A percentile compares a stretch with the other conserved stretches of the same genome.
Conservation (phyloP, 169 alveolate species). For the Cystoisospora suis region DNA sequence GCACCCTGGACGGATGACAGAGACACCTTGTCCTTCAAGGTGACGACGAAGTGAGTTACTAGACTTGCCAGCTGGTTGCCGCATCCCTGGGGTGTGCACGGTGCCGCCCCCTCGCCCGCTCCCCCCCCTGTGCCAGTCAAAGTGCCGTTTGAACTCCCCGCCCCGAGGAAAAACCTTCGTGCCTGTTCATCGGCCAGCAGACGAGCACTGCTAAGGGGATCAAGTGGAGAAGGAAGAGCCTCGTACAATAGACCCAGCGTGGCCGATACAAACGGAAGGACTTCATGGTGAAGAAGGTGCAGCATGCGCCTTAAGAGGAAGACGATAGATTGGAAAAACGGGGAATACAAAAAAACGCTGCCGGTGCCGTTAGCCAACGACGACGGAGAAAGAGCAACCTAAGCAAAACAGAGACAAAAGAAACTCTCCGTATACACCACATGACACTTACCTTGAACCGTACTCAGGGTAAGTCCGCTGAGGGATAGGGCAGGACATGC, state of each 20-base stretch:
- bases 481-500: too few relatives aligned
- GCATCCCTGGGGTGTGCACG: constrained; percentile 9
- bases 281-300: background rate
- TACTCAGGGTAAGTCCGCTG: too few relatives aligned
- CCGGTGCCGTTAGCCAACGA: background rate
- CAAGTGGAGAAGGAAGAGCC: background rate
- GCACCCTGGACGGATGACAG: background rate
- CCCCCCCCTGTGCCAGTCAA: background rate
- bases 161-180: background rate
- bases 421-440: too few relatives aligned
- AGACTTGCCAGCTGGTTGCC: constrained; percentile 30
- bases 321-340: background rate
- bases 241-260: constrained; percentile 1
- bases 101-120: background rate
- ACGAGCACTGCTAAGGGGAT: background rate
- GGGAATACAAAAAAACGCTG: background rate
- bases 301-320: constrained; percentile 18
- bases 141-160: background rate
- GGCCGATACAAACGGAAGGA: background rate
- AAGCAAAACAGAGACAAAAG: too few relatives aligned
- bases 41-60: constrained; percentile 10
- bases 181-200: background rate
- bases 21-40: background rate
- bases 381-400: background rate
- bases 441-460: too few relatives aligned